Evolutionary conservation across 2,329 filamentous ascomycete species (phyloP).

Genomic region (Alternaria infectoria): DNA sequence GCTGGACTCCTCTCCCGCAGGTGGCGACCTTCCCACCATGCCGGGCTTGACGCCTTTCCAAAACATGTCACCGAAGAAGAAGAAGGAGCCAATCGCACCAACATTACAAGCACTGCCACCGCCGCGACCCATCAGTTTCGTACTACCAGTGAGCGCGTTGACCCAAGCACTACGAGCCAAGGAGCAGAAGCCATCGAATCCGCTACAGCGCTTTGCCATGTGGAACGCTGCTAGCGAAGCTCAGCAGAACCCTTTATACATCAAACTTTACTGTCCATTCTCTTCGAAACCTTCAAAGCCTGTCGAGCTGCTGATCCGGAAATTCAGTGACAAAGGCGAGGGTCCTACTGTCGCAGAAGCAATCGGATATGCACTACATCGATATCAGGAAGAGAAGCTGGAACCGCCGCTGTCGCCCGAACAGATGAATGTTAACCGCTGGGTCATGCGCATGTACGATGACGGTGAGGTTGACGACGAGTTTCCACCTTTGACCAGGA

Average conservation of each 20-base stretch:
- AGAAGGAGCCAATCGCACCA: conserved; percentile 55
- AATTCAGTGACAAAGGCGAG: conserved; percentile 72
- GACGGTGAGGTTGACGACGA: conserved; percentile 86
- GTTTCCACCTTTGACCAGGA: conserved; percentile 78
- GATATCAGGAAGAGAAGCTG: conserved; percentile 77
- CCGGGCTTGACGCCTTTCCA: conserved; percentile 51
- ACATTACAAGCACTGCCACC: conserved; percentile 72
- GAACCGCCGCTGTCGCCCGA: conserved; percentile 69
- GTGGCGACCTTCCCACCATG: conserved; percentile 51
- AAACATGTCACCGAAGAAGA: conserved; percentile 66
- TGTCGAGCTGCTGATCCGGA: conserved; percentile 74
- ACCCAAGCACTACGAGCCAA: conserved; percentile 76
- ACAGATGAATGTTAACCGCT: conserved; percentile 80
- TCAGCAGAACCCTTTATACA: conserved; percentile 68
- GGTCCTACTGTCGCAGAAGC: conserved; percentile 77
- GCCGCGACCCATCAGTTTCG: conserved; percentile 73
- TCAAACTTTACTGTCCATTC: conserved; percentile 79
- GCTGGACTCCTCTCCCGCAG: conserved; percentile 59
- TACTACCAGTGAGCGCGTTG: conserved; percentile 72
- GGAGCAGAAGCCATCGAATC: conserved; percentile 70
- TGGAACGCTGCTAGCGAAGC: conserved; percentile 80
- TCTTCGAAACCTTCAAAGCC: conserved; percentile 69
- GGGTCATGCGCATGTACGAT: conserved; percentile 83
- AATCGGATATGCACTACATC: conserved; percentile 80
- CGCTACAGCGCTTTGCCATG: conserved; percentile 77